Evolutionary conservation across 2,329 filamentous ascomycete species (phyloP), one percentile per base, ranked within the genome.

Genomic region (Penicillium crustosum): DNA sequence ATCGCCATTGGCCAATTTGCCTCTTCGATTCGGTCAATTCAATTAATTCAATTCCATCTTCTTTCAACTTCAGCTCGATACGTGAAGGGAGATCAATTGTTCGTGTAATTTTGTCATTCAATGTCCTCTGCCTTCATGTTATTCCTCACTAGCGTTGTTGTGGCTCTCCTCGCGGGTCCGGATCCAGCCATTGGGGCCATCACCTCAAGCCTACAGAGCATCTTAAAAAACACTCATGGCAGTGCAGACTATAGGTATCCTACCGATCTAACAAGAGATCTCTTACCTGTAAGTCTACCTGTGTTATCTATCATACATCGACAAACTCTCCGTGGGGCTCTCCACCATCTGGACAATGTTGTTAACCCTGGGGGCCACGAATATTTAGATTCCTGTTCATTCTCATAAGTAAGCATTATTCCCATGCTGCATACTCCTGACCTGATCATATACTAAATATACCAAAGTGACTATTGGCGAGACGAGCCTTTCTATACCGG

Each of bases 181-280:
- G 53, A 54, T 19, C 60, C 62, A n/a, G 70, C 62, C 29, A 49
- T 59, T 17, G 71, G 59, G 38, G 59, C 55, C 8, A 60, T 81
- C 25, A 78, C 79, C 13, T 72, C 76, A 17, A 74, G 78, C 41
- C 72, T 87, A 45, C 82, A 86, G 65, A 80, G 80, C 57, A 82
- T 87, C 51, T 69, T 87, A 51, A 75, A 78, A 54, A 81, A 84
- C 63, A 84, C 82, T 6, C 78, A 83, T 64, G 71, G 76, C 23
- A 79, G 77, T 47, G 72, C 78, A 10, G 74, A 81, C 21, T 86
- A 86, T 70, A 77, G 70, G 19, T 87, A 87, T 71, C 85, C 85
- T 0, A 87, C 85, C 0, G 82, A 85, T 65, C 75, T 87, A 21
- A 87, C 85, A 1, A 78, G 84, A 59, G 83, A 79, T 1, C 84